Evolutionary conservation across 176 grass and related monocot species (phyloP).

Genomic region (Zizania latifolia): DNA sequence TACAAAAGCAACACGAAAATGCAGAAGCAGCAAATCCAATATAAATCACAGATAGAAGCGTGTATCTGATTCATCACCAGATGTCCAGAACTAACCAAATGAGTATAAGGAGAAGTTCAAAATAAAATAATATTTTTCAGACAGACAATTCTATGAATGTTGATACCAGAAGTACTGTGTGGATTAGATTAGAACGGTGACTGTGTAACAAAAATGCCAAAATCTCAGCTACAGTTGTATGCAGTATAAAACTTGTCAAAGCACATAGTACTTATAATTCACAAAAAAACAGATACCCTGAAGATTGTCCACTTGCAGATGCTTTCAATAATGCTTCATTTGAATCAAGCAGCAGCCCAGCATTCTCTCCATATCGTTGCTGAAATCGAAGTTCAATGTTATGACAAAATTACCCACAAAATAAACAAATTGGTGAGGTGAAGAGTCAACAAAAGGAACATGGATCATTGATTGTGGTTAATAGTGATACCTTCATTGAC

Average conservation of each 20-base stretch:
- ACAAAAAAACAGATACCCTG: slow-evolving; percentile 57
- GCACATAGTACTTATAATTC: slow-evolving; percentile 5
- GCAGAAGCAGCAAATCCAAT: neutral
- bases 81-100: neutral
- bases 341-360: slow-evolving; percentile 71
- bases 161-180: neutral
- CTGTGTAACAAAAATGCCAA: slow-evolving; percentile 1
- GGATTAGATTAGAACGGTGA: neutral
- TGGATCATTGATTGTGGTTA: slow-evolving; percentile 1
- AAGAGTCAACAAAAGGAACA: slow-evolving; percentile 4
- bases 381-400: slow-evolving; percentile 40
- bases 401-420: slow-evolving; percentile 6
- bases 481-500: slow-evolving; percentile 70
- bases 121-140: neutral
- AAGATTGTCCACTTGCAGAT: slow-evolving; percentile 79
- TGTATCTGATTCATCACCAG: neutral
- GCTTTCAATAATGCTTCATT: slow-evolving; percentile 78
- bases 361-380: slow-evolving; percentile 90
- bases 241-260: slow-evolving; percentile 13
- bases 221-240: slow-evolving; percentile 9
- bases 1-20: neutral
- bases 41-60: neutral
- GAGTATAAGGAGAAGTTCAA: neutral
- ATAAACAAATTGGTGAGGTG: neutral
- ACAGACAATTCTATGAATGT: neutral